Base-by-base conservation (phyloP, 768 basidiomycete genomes). In the Mycena rosella region DNA sequence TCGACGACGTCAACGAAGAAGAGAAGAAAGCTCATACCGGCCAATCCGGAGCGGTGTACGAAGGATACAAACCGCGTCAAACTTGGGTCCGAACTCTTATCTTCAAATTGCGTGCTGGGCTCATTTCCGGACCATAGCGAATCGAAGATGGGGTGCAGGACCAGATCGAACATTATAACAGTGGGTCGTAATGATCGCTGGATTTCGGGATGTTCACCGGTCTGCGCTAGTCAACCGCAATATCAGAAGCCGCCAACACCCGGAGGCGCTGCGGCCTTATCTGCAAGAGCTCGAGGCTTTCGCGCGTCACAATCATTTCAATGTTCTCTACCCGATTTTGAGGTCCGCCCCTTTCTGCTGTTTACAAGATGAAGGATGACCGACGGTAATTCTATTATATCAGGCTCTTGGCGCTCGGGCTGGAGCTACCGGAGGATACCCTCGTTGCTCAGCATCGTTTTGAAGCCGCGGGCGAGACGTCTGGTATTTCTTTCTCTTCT, bases 1-100 rank as follows among this genome's bases (percentile, higher is more conserved):
- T 86, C 67, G 75, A 79, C 7, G 74, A 76, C 32, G 83, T 85
- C 9, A 63, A 68, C 1, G 74, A 76, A 0, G 83, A 83, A 30
- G 85, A 87, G 75, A 86, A 85, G 72, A 68, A 78, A 57, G 64
- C 65, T 24, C 83, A 84, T 64, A 74, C 72, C 2, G 82, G 78
- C 0, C 77, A 83, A 63, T 77, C 83, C 27, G 81, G 78, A 0
- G 85, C 84, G 9, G 81, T 84, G 4, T 87, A 82, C 68, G 82
- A 85, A 68, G 87, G 87, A 2, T 89, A 88, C 70, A 89, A 89
- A 71, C 78, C 77, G 7, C 79, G 84, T 7, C 79, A 82, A 51
- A 85, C 85, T 63, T 88, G 83, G 84, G 86, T 86, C 61, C 24
- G 74, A 18, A 17, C 26, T 44, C 45, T 38, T 20, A 22, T 22